These are phyloP conservation scores for Pulveroboletus sp. DNA, from an alignment of 768 basidiomycete species.

Conservation along the genomic window DNA sequence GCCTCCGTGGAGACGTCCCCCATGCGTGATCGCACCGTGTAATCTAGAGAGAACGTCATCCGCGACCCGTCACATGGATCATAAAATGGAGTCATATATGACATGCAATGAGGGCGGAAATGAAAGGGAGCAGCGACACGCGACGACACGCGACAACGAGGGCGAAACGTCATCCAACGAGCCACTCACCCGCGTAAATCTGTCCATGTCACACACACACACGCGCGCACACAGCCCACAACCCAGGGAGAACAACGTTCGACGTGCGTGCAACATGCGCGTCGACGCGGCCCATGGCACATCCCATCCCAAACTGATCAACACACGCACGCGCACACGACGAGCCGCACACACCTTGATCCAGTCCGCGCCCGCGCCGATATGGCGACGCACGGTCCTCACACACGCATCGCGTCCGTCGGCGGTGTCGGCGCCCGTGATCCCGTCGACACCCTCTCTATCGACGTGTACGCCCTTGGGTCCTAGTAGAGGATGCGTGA, in stretches of 20 bases:
- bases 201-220: no score
- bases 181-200: conserved; percentile 52
- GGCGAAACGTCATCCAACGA: background rate
- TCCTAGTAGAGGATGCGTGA: conserved; percentile 39
- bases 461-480: conserved; percentile 48
- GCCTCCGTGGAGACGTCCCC: conserved; percentile 37
- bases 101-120: conserved; percentile 5
- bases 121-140: no score
- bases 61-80: background rate
- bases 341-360: conserved; percentile 46
- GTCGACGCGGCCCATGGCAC: no score
- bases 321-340: conserved; percentile 2
- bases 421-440: conserved; percentile 55
- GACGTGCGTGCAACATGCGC: no score
- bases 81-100: background rate
- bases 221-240: background rate
- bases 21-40: conserved; percentile 47
- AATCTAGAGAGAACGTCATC: conserved; percentile 38
- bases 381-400: conserved; percentile 55
- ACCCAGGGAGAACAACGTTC: conserved; percentile 8
- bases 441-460: conserved; percentile 52
- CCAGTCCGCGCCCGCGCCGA: conserved; percentile 67
- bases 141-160: no score
- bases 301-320: background rate
- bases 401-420: conserved; percentile 57